A percentile compares a stretch with the other conserved stretches of the same genome.
Conservation (phyloP, 768 basidiomycete genomes). For the Pleurotus salmoneostramineus region DNA sequence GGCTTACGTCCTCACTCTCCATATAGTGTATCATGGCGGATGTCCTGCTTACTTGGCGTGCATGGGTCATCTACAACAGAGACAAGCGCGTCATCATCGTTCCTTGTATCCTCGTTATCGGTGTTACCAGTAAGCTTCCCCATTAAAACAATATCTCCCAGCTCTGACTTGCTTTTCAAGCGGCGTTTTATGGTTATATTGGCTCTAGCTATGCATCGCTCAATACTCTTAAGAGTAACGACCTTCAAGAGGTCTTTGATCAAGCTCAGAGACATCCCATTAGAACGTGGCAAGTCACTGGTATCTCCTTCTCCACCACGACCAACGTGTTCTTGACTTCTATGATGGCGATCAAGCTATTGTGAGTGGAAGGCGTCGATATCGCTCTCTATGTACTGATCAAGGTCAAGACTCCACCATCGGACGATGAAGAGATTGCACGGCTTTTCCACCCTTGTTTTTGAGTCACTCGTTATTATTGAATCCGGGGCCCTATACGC, state of each 20-base stretch:
- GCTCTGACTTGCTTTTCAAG: neutral
- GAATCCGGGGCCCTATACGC: conserved; percentile 3
- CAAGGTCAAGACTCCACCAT: neutral
- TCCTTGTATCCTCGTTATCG: neutral
- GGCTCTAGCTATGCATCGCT: conserved; percentile 1
- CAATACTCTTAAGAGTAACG: neutral
- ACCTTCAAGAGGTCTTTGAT: conserved; percentile 2
- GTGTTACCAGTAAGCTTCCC: neutral
- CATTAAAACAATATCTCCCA: neutral
- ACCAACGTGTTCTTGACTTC: conserved; percentile 3
- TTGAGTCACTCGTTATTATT: conserved; percentile 3
- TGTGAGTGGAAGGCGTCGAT: neutral
- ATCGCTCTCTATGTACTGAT: neutral
- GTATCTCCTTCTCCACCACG: conserved; percentile 3
- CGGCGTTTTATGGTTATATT: neutral
- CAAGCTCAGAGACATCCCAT: conserved; percentile 5
- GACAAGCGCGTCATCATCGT: neutral
- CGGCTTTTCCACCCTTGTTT: conserved; percentile 6
- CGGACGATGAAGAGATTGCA: conserved; percentile 4
- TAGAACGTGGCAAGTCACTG: conserved; percentile 5
- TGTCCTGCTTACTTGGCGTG: neutral
- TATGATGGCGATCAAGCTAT: conserved; percentile 6
- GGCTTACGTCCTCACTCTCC: no score
- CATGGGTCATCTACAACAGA: conserved; percentile 7
- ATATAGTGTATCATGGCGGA: conserved; percentile 3